Percentiles rank a stretch among this genome's conserved stretches.
These are phyloP conservation scores for Monosporascus sp. DNA, from an alignment of 2,329 filamentous ascomycete genomes.

Conservation along the genomic window DNA sequence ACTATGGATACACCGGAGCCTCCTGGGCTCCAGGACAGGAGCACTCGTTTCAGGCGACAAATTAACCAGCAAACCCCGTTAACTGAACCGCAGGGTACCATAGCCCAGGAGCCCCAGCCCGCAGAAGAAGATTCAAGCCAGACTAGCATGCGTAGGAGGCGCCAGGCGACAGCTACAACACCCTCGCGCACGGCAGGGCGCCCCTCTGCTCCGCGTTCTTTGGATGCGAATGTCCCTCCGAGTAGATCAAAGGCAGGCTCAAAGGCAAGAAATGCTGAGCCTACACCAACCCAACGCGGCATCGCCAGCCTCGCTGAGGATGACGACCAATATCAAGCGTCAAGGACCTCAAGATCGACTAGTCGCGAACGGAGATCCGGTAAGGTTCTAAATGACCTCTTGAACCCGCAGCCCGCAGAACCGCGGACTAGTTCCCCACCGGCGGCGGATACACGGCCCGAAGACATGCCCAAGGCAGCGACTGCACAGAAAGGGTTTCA, in stretches of 20 bases:
- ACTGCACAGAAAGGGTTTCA: constrained; percentile 6
- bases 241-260: not conserved
- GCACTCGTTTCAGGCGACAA: not conserved
- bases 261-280: constrained; percentile 3
- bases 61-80: not conserved
- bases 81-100: not conserved
- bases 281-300: constrained; percentile 6
- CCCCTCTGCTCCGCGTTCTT: constrained; percentile 3
- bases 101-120: not conserved
- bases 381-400: constrained; percentile 16
- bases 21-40: not conserved
- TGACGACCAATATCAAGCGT: constrained; percentile 7
- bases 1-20: not conserved
- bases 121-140: not conserved
- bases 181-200: not conserved
- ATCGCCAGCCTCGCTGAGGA: constrained; percentile 22
- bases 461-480: not conserved
- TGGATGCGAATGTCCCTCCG: constrained; percentile 1
- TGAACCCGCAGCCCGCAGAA: constrained; percentile 15
- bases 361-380: not conserved
- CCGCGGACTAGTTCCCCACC: constrained; percentile 3
- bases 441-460: not conserved
- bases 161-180: not conserved
- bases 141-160: not conserved
- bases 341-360: not conserved